phyloP scores from a whole-genome alignment of 495 filamentous ascomycete species.

The Xylaria sp. region DNA sequence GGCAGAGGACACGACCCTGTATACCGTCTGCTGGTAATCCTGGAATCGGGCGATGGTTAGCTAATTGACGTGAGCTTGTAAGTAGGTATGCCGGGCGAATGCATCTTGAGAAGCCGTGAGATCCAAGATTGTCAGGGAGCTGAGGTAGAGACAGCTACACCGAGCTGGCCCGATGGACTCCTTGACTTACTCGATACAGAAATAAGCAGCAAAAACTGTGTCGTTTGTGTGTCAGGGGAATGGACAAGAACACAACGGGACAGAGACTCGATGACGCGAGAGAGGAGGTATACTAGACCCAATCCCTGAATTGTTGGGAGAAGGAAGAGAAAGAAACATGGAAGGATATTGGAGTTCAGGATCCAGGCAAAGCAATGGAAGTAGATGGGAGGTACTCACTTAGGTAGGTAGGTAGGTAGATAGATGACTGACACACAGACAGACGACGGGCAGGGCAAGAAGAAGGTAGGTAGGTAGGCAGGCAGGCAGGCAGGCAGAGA shows the following conservation, averaged over 20 bases:
- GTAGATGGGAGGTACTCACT: conserved; percentile 12
- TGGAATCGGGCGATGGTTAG: conserved; percentile 22
- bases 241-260: conserved; percentile 4
- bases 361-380: conserved; percentile 8
- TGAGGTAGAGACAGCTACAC: neutral
- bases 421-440: neutral
- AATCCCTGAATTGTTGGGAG: neutral
- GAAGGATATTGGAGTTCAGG: conserved; percentile 17
- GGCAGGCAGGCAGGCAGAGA: conserved; percentile 7
- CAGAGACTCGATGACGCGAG: neutral
- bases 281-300: conserved; percentile 10
- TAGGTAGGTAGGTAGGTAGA: neutral
- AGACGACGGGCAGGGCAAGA: neutral
- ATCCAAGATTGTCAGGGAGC: neutral
- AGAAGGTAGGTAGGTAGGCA: neutral
- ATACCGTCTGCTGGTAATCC: conserved; percentile 12
- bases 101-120: neutral
- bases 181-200: conserved; percentile 21
- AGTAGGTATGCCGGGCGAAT: neutral
- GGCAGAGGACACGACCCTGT: conserved; percentile 9
- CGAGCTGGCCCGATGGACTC: neutral
- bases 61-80: neutral
- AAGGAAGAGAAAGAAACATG: conserved; percentile 12
- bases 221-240: conserved; percentile 7
- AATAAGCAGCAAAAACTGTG: neutral